These are phyloP conservation scores for Nemania bipapillata DNA, from an alignment of 2,329 filamentous ascomycete species.

Conservation along the genomic window DNA sequence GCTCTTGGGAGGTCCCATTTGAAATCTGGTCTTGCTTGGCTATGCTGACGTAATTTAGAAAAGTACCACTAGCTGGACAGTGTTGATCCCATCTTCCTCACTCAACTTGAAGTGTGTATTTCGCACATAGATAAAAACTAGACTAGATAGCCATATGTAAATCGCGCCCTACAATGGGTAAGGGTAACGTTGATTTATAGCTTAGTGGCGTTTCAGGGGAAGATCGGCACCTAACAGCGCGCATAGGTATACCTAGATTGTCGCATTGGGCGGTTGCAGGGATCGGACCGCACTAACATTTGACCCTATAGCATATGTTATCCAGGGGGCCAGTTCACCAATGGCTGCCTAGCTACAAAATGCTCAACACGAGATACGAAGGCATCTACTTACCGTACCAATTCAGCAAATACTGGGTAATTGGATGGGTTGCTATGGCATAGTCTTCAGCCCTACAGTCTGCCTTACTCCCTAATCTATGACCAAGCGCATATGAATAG, in stretches of 20 bases:
- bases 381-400: neutral
- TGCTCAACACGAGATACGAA: conserved; percentile 18
- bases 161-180: too few relatives aligned
- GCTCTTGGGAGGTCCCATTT: neutral
- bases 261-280: conserved; percentile 1
- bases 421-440: conserved; percentile 10
- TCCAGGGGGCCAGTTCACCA: neutral
- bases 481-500: conserved; percentile 16
- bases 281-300: conserved; percentile 28
- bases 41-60: neutral
- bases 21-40: neutral
- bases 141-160: too few relatives aligned
- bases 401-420: conserved; percentile 11
- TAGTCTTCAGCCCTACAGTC: conserved; percentile 19
- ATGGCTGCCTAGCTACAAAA: neutral
- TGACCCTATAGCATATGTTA: neutral
- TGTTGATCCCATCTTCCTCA: neutral
- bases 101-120: too few relatives aligned
- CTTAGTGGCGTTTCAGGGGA: neutral
- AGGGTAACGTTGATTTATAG: neutral
- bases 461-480: neutral
- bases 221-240: neutral
- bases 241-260: too few relatives aligned
- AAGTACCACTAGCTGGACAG: neutral
- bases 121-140: too few relatives aligned